Percentiles rank a stretch among this genome's conserved stretches.
These are phyloP conservation scores for Trichoderma sp. DNA, from an alignment of 2,329 filamentous ascomycete genomes.

Conservation along the genomic window DNA sequence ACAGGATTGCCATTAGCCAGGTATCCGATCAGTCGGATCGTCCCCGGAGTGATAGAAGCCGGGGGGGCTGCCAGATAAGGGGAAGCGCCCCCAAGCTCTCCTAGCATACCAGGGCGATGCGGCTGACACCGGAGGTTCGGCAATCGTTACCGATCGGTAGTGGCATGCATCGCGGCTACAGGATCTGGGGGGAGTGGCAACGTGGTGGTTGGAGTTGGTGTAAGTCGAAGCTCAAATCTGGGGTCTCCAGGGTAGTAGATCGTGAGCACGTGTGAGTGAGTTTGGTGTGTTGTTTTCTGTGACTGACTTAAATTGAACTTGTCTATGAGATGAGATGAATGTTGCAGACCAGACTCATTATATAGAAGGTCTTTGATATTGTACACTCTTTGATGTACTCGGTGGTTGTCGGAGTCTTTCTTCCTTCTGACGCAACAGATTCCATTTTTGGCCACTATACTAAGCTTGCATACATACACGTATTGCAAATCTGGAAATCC, in stretches of 20 bases:
- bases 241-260: slow-evolving; percentile 1
- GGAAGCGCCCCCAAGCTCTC: background rate
- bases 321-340: background rate
- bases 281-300: background rate
- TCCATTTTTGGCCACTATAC: background rate
- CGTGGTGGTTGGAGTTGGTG: background rate
- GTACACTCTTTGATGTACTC: background rate
- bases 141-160: background rate
- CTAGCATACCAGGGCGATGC: background rate
- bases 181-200: slow-evolving; percentile 1
- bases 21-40: background rate
- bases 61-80: background rate
- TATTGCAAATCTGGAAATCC: background rate
- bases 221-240: background rate
- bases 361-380: background rate
- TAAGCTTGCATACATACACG: background rate
- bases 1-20: background rate
- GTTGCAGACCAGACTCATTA: background rate
- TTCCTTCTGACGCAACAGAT: background rate
- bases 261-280: background rate
- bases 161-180: background rate
- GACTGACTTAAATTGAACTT: background rate
- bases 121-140: background rate
- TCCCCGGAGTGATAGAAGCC: background rate
- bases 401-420: background rate